These are phyloP conservation scores for Yamadazyma atmosphaerica DNA, from an alignment of 1,139 yeast species.

Conservation along the genomic window DNA sequence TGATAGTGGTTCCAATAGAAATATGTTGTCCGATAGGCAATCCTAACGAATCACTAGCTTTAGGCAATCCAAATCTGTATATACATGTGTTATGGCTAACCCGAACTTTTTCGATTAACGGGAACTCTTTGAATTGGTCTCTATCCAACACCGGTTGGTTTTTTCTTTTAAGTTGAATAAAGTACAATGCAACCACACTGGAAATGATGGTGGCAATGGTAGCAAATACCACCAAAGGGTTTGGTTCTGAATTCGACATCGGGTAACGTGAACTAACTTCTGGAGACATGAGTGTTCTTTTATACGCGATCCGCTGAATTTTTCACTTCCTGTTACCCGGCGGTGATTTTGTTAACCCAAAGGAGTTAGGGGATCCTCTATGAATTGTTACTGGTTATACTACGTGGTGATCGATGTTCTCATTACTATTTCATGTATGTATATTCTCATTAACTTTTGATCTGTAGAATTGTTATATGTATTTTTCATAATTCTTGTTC, in stretches of 20 bases:
- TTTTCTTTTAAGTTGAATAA: constrained; percentile 34
- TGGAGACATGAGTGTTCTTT: no score
- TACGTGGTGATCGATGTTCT: no score
- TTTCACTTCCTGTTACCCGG: no score
- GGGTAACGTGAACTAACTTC: no score
- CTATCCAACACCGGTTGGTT: constrained; percentile 59
- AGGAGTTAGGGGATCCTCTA: no score
- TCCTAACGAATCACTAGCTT: constrained; percentile 72
- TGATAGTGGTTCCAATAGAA: constrained; percentile 62
- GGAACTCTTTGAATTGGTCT: constrained; percentile 76
- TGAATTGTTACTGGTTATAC: no score
- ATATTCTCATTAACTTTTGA: neutral
- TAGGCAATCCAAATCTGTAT: constrained; percentile 84
- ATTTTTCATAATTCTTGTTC: no score
- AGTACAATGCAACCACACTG: constrained; percentile 39
- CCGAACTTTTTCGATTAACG: constrained; percentile 75
- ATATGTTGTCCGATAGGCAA: constrained; percentile 96
- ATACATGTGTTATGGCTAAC: constrained; percentile 82
- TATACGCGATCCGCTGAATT: no score
- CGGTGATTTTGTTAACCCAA: no score
- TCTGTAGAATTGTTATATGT: neutral
- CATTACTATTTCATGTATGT: neutral
- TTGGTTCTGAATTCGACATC: constrained; percentile 26
- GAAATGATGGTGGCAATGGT: constrained; percentile 46
- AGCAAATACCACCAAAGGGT: constrained; percentile 38